Evolutionary conservation across 768 basidiomycete species (phyloP), one percentile per base, ranked within the genome.

Genomic region (Scleroderma bovista): DNA sequence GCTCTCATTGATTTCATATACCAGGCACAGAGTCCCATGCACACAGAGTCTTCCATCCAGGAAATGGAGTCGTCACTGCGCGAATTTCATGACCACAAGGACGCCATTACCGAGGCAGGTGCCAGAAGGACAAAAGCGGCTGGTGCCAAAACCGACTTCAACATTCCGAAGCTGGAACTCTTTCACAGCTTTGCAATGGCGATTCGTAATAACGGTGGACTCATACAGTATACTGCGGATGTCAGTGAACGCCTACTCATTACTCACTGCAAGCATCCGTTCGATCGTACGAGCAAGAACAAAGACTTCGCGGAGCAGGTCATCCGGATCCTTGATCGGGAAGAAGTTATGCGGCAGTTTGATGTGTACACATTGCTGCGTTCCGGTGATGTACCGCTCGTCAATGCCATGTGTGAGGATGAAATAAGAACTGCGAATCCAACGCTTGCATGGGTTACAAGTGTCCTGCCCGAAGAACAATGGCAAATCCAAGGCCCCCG

Each of bases 161-260:
- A 24, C 19, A 46, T 46, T 17, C 45, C 1, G 10, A 46, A 46
- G 32, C 16, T 46, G 26, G 45, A 46, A 12, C 23, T 46, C 6
- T 46, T 46, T 22, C 32, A 46, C 4, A 22, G 31, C 19, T 46
- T 46, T 22, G 32, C 32, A 0, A 17, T 15, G 19, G 34, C 2
- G n/a, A 69, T 72, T 17, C 47, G 42, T 12, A 41, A 46, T 10
- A 60, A 52, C 32, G 72, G 73, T 0, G 58, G 52, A 10, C 40
- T 66, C 4, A 57, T 62, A 6, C 68, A 75, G 43, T 71, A 64
- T 62, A 66, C 69, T 41, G 64, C 66, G 0, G 66, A 74, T 53
- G 50, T 60, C 15, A 69, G 65, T 12, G 66, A 74, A 48, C 56
- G 60, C 24, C 51, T 65, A 2, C 63, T 72, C 40, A 69, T 69